phyloP scores from a whole-genome alignment of 1,139 yeast genomes.

The Suhomyces yuchorum region DNA sequence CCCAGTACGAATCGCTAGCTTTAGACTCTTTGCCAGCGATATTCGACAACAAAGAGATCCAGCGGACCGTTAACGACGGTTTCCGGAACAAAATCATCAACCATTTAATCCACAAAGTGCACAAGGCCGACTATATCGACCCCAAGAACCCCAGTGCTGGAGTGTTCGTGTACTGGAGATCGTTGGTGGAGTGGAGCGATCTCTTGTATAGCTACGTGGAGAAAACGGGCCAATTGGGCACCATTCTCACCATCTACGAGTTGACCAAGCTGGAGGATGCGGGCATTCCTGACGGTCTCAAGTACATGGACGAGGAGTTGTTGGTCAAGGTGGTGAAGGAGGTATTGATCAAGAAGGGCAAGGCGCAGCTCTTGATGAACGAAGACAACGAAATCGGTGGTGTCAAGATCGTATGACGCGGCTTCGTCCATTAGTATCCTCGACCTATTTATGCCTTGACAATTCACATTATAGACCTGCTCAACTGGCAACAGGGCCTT shows the following conservation, averaged over 20 bases:
- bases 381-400: conserved; percentile 64
- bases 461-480: background rate
- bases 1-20: conserved; percentile 29
- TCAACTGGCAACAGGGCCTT: background rate
- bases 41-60: conserved; percentile 53
- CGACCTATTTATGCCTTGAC: background rate
- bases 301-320: conserved; percentile 60
- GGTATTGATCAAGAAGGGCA: conserved; percentile 63
- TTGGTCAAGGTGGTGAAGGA: conserved; percentile 56
- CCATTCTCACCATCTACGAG: conserved; percentile 83
- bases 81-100: conserved; percentile 58
- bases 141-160: conserved; percentile 46
- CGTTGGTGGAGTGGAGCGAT: conserved; percentile 77
- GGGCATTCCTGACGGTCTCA: conserved; percentile 57
- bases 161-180: conserved; percentile 66
- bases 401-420: conserved; percentile 55
- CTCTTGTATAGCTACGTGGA: conserved; percentile 52
- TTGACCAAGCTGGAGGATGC: conserved; percentile 65
- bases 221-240: conserved; percentile 73
- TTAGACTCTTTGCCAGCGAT: conserved; percentile 33
- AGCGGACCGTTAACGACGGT: conserved; percentile 56
- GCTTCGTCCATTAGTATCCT: background rate
- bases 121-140: conserved; percentile 55
- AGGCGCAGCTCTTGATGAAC: conserved; percentile 64
- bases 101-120: conserved; percentile 55